Evolutionary conservation across 345 rosid species (phyloP), one percentile per base, ranked within the genome.

Genomic region (Brassica juncea): DNA sequence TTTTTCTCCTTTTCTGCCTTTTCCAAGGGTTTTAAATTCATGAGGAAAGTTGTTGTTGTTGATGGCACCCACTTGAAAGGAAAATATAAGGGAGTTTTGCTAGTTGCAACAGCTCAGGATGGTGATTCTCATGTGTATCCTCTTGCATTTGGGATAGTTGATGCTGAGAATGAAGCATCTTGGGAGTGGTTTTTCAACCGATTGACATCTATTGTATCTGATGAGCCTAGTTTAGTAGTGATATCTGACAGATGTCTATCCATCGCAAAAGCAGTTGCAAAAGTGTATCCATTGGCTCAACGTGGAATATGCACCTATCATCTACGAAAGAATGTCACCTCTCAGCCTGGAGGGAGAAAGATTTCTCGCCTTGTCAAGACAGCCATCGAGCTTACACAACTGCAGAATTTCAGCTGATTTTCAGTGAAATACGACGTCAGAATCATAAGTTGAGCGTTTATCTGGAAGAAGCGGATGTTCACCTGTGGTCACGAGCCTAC

Each of bases 241-340:
- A 44, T 66, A 35, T 66, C 31, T 35, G 54, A 35, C 8, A 35
- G 31, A 2, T 49, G 39, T 5, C 0, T 2, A 32, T 64, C 44
- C 25, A 64, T 64, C n/a, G 27, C 25, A n/a, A 34, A 8, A 7
- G 68, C 44, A 19, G 1, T 37, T 12, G 57, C 7, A 67, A 67
- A 67, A 8, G 57, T 67, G 16, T 67, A 67, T 6, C 16, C 19
- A 39, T 6, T 23, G 16, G 10, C 55, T 35, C 52, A 66, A 4
- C 52, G 8, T 16, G 70, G 30, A 66, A 66, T 66, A 0, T 66
- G 52, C 52, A 66, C n/a, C 39, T 66, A 66, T 35, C 52, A 66
- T 19, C 8, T 66, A 16, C 30, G 10, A 19, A 66, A 67, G 21
- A 67, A 67, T 12, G 7, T 44, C 19, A 3, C 25, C 6, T 11